Conservation (phyloP, 495 filamentous ascomycete genomes). For the Neurospora sublineolata region DNA sequence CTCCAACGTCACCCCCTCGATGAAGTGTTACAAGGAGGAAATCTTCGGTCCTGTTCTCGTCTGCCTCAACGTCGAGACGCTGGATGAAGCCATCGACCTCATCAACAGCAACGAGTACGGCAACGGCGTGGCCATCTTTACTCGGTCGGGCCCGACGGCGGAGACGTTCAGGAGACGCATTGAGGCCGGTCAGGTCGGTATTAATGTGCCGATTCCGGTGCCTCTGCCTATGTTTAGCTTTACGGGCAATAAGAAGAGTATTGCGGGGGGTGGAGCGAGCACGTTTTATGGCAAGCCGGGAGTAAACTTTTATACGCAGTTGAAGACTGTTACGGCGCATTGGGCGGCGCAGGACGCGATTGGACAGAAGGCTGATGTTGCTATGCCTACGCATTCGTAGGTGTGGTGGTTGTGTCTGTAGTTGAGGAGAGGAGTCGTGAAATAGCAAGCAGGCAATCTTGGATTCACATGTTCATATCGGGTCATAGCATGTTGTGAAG, state of each 20-base stretch:
- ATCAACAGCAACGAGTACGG: constrained; percentile 58
- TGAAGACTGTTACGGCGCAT: constrained; percentile 90
- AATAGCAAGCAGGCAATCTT: too few relatives aligned
- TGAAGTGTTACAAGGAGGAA: constrained; percentile 93
- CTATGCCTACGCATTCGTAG: constrained; percentile 77
- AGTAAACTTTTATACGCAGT: constrained; percentile 88
- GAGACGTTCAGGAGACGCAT: constrained; percentile 51
- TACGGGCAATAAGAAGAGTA: constrained; percentile 94
- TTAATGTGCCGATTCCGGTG: constrained; percentile 76
- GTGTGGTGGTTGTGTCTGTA: background rate
- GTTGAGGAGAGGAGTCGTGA: background rate
- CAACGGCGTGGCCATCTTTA: constrained; percentile 58
- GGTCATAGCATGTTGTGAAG: too few relatives aligned
- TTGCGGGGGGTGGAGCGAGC: constrained; percentile 86
- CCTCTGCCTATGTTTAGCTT: constrained; percentile 95
- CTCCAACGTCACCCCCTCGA: constrained; percentile 77
- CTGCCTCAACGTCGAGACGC: constrained; percentile 67
- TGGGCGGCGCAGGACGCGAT: constrained; percentile 76
- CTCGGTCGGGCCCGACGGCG: constrained; percentile 47
- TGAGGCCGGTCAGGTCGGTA: constrained; percentile 67
- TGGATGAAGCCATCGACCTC: constrained; percentile 63
- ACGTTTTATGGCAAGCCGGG: constrained; percentile 93
- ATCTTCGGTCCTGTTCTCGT: constrained; percentile 96
- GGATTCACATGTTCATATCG: too few relatives aligned
- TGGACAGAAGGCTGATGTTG: constrained; percentile 65